Evolutionary conservation across 371 early-diverging fungal species (phyloP).

Genomic region (Rhizopus stolonifer): DNA sequence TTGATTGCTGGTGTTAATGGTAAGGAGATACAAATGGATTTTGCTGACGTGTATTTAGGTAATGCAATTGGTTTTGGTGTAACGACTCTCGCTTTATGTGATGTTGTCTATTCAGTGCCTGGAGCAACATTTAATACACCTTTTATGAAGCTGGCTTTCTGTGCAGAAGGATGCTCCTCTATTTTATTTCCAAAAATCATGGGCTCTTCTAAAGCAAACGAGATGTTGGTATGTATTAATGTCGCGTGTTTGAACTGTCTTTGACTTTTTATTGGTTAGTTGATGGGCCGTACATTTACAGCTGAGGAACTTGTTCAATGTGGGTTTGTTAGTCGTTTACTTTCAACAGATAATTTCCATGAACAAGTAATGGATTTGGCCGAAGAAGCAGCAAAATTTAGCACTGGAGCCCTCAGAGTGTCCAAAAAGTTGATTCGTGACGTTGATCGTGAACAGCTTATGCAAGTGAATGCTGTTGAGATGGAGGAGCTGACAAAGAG

Average conservation of each 20-base stretch:
- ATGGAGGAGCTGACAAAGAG: constrained; percentile 40
- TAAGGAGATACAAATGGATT: constrained; percentile 16
- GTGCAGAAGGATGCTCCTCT: constrained; percentile 69
- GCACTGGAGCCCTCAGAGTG: constrained; percentile 51
- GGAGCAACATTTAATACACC: constrained; percentile 67
- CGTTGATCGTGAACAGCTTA: constrained; percentile 44
- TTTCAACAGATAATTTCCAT: constrained; percentile 57
- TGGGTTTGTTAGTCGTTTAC: constrained; percentile 45
- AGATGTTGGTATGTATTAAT: constrained; percentile 55
- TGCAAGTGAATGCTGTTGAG: constrained; percentile 48
- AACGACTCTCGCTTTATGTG: constrained; percentile 68
- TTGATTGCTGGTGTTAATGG: constrained; percentile 76
- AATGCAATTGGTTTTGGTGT: constrained; percentile 71
- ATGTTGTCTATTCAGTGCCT: constrained; percentile 66
- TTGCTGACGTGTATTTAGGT: constrained; percentile 31
- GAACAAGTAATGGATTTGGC: constrained; percentile 50
- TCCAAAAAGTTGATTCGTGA: constrained; percentile 58
- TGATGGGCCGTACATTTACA: constrained; percentile 54
- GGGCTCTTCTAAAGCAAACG: constrained; percentile 61
- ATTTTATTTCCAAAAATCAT: constrained; percentile 61
- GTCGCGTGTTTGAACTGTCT: neutral
- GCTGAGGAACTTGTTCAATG: constrained; percentile 55
- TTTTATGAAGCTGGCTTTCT: constrained; percentile 71
- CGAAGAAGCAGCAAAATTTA: constrained; percentile 51
- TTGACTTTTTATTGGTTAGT: constrained; percentile 14